Conservation (phyloP, 352 stramenopile genomes). For the Phytophthora boehmeriae region DNA sequence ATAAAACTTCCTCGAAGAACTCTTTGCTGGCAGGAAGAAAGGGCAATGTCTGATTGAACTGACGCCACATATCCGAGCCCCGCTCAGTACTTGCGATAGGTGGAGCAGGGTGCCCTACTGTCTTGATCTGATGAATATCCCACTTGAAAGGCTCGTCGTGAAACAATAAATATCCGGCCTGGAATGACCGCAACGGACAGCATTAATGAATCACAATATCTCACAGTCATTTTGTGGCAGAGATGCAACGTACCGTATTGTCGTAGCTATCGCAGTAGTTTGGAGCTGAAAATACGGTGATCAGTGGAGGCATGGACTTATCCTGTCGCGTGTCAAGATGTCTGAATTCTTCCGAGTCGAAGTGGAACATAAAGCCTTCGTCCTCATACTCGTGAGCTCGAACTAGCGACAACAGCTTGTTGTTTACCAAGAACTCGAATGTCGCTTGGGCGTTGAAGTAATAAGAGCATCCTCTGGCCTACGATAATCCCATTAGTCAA, state of each 20-base stretch:
- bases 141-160: conserved; percentile 49
- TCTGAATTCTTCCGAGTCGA: conserved; percentile 46
- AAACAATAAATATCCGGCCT: conserved; percentile 70
- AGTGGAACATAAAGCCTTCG: conserved; percentile 70
- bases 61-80: conserved; percentile 68
- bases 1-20: conserved; percentile 81
- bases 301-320: conserved; percentile 70
- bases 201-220: background rate
- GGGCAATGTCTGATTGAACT: conserved; percentile 78
- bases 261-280: conserved; percentile 94
- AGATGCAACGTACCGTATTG: conserved; percentile 63
- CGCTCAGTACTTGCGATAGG: conserved; percentile 50
- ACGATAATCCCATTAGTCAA: background rate
- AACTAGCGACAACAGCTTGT: conserved; percentile 73
- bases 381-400: conserved; percentile 87
- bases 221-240: too few species aligned
- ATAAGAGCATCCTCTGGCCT: conserved; percentile 82
- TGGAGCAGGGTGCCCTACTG: conserved; percentile 59
- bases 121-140: conserved; percentile 59
- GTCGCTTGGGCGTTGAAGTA: conserved; percentile 88
- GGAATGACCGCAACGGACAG: background rate
- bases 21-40: conserved; percentile 82
- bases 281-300: conserved; percentile 95
- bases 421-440: conserved; percentile 73
- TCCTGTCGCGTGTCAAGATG: conserved; percentile 52